Base-by-base conservation (phyloP, 2,329 filamentous ascomycete genomes). In the Aspergillus ruber region DNA sequence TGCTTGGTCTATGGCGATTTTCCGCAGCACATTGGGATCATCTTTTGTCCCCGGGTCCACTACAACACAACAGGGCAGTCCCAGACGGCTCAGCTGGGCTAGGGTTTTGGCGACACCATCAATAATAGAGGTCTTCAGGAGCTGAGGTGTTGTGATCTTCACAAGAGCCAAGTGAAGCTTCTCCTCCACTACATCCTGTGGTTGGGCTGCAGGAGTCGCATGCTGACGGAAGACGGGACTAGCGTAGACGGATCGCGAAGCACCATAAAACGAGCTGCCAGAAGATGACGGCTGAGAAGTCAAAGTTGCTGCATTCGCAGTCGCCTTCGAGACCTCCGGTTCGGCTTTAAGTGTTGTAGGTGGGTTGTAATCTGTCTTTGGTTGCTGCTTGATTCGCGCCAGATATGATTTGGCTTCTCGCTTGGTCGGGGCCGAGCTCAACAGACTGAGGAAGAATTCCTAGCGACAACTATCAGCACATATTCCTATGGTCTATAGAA, bases 371-470 rank as follows among this genome's bases (percentile, higher is more conserved):
- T 54, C 57, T 53, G 58, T 17, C 60, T 68, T 49, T 57, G 59
- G 43, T 54, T 66, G 54, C 61, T 72, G 70, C 43, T 82, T 84
- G 65, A 96, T 95, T 51, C 89, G 90, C 57, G 93, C 86, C 13
- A 98, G 78, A 63, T 96, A 98, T 33, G 88, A 84, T 68, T 87
- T 90, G 42, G 90, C 90, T 72, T 98, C 93, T 59, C 93, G 83
- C 69, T 90, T 95, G 0, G 91, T 96, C 5, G 90, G 87, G 9
- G 90, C 89, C 15, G 90, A 89, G 60, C 88, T 88, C 27, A 98
- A 76, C 3, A 97, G 81, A 13, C 89, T 90, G 27, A 94, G 78
- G 58, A 95, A 84, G 60, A 95, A 86, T 62, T 95, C 88, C 85
- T 90, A 39, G n/a, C 23, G n/a, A 39, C 29, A 13, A 29, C 15